Evolutionary conservation across 106 monocot species (phyloP).

Genomic region (Iris macrosiphon): DNA sequence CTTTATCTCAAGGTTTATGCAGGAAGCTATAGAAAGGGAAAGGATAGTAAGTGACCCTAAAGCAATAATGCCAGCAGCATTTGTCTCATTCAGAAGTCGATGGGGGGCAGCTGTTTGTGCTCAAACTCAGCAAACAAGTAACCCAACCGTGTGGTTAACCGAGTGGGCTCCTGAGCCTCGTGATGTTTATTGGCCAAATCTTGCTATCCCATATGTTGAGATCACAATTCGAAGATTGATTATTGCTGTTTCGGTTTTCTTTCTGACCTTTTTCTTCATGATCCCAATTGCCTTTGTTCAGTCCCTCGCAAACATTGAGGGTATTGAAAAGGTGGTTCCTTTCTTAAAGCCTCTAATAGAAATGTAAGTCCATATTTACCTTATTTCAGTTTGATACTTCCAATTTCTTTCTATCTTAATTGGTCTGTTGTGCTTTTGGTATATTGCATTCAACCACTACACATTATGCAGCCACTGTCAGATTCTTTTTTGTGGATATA

Average conservation of each 20-base stretch:
- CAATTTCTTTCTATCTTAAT: not conserved
- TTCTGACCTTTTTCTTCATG: constrained; percentile 89
- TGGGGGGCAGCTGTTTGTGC: constrained; percentile 97
- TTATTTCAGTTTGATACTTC: not conserved
- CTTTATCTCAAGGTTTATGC: constrained; percentile 9
- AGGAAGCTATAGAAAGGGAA: constrained; percentile 72
- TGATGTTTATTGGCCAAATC: constrained; percentile 91
- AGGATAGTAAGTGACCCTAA: constrained; percentile 48
- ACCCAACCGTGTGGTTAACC: constrained; percentile 88
- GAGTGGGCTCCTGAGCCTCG: constrained; percentile 97
- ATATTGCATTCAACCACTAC: not conserved
- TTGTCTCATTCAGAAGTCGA: constrained; percentile 77
- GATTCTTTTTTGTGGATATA: too few relatives aligned
- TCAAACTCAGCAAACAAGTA: constrained; percentile 89
- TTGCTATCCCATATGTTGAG: constrained; percentile 77
- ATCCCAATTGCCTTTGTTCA: constrained; percentile 90
- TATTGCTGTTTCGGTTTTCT: constrained; percentile 67
- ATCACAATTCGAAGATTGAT: constrained; percentile 62
- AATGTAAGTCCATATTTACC: constrained; percentile 34
- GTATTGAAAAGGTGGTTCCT: constrained; percentile 60
- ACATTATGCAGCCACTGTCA: not conserved
- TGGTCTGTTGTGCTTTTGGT: not conserved
- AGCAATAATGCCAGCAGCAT: constrained; percentile 71
- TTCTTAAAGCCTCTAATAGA: constrained; percentile 73
- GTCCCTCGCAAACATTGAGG: constrained; percentile 84